These are phyloP conservation scores for Colletotrichum euphorbiae DNA, from an alignment of 2,329 filamentous ascomycete genomes.

Conservation along the genomic window DNA sequence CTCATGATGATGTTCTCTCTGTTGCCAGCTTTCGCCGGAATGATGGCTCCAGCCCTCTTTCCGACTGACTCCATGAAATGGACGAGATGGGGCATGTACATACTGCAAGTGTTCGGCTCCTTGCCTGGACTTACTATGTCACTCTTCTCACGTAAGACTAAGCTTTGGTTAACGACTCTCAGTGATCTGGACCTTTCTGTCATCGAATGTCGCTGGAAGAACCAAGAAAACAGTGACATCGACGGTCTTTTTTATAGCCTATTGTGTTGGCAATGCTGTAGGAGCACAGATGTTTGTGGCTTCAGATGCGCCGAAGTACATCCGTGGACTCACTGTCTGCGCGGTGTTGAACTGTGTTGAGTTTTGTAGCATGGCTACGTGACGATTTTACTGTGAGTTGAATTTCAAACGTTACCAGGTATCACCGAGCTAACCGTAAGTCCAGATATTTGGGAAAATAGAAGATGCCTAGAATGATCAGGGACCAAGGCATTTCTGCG, in stretches of 20 bases:
- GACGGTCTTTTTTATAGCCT: slow-evolving; percentile 42
- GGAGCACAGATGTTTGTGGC: slow-evolving; percentile 40
- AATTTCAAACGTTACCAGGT: background rate
- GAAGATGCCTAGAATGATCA: background rate
- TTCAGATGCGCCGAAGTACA: slow-evolving; percentile 41
- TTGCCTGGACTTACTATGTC: slow-evolving; percentile 44
- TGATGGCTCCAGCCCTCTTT: slow-evolving; percentile 48
- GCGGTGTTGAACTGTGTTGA: slow-evolving; percentile 44
- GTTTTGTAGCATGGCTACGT: slow-evolving; percentile 43
- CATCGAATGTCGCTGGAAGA: slow-evolving; percentile 53
- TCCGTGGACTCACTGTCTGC: slow-evolving; percentile 42
- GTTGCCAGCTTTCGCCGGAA: slow-evolving; percentile 46
- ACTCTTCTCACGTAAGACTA: background rate
- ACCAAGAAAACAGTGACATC: slow-evolving; percentile 50
- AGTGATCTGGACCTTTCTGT: slow-evolving; percentile 50
- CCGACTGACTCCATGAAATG: slow-evolving; percentile 45
- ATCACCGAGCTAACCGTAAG: background rate
- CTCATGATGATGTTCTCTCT: slow-evolving; percentile 47
- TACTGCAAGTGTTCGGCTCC: slow-evolving; percentile 45
- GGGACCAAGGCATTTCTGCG: background rate
- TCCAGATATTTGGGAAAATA: slow-evolving; percentile 4
- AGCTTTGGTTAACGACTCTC: slow-evolving; percentile 3
- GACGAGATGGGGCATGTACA: slow-evolving; percentile 49
- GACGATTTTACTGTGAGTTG: slow-evolving; percentile 45
- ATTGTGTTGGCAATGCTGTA: slow-evolving; percentile 43